Percentiles rank a stretch among this genome's conserved stretches.
These are phyloP conservation scores for Priceomyces medius DNA, from an alignment of 805 yeast species.

Conservation along the genomic window DNA sequence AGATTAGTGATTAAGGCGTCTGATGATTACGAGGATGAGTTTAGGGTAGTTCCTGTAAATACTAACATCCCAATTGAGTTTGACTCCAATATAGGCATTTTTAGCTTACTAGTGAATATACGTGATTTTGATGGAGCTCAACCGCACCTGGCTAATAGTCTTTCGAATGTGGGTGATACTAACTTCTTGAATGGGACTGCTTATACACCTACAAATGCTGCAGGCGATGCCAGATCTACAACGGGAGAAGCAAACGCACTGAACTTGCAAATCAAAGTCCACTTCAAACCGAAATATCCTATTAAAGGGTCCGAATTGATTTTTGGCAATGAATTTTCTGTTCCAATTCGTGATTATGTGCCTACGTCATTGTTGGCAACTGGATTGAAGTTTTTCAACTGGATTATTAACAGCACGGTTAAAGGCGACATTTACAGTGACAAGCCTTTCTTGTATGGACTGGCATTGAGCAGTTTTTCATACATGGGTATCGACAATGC, in stretches of 20 bases:
- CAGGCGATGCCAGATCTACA: not conserved
- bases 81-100: slow-evolving; percentile 37
- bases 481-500: slow-evolving; percentile 32
- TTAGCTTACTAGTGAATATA: slow-evolving; percentile 42
- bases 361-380: slow-evolving; percentile 49
- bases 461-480: slow-evolving; percentile 57
- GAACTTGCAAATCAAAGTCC: slow-evolving; percentile 33
- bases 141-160: slow-evolving; percentile 33
- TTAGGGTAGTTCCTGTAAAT: slow-evolving; percentile 44
- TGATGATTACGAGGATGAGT: slow-evolving; percentile 21
- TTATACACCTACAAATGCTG: slow-evolving; percentile 5
- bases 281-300: slow-evolving; percentile 41
- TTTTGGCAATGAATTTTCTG: slow-evolving; percentile 69
- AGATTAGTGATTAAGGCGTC: slow-evolving; percentile 34
- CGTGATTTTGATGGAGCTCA: slow-evolving; percentile 47
- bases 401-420: slow-evolving; percentile 62
- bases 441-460: slow-evolving; percentile 62
- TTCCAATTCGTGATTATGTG: slow-evolving; percentile 55
- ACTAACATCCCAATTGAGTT: slow-evolving; percentile 35
- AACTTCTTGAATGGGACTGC: slow-evolving; percentile 20
- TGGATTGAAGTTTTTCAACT: slow-evolving; percentile 56
- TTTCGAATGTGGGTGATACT: slow-evolving; percentile 28
- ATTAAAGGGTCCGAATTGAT: slow-evolving; percentile 53
- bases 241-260: slow-evolving; percentile 14
- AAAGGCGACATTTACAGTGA: slow-evolving; percentile 61